Base-by-base conservation (phyloP, 2,329 filamentous ascomycete genomes). In the Zymoseptoria ardabiliae region DNA sequence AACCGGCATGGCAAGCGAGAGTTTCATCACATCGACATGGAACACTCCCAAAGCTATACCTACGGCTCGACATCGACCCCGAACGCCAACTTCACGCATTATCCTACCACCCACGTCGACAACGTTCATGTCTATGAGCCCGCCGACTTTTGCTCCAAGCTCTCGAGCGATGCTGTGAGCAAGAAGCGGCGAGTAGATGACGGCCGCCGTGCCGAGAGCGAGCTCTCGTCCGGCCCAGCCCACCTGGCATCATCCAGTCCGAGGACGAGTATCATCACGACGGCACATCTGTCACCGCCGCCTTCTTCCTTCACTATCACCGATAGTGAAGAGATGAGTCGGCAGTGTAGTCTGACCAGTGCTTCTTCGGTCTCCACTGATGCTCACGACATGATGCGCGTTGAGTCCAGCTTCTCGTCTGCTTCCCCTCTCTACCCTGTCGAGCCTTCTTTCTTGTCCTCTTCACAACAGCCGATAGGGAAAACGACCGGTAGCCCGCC, bases 321-420 rank as follows among this genome's bases (percentile, higher is more conserved):
- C 4, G 35, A n/a, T 28, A 66, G 68, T 59, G 68, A 69, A 59
- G 64, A 60, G n/a, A 70, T 80, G 77, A 79, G 77, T 67, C 75
- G 78, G 66, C 71, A 77, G 63, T 72, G 71, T 68, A 80, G 78
- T 69, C 70, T 72, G 61, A 66, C 63, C 66, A 74, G 74, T 66
- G 69, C 72, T 51, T 71, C 71, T 23, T 17, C 35, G 17, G 35
- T 45, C 59, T 73, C 77, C 66, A 69, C 71, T 68, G 73, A 74
- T 68, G 69, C 71, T 53, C 66, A 77, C 65, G 72, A 73, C 61
- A 78, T 78, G 76, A 68, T 77, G 69, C 75, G 75, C 54, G 68
- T 77, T 68, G 69, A 74, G 62, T 79, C 77, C 68, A 70, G 72
- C 66, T 69, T 72, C 66, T 71, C 69, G 28, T 60, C 60, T 63